Evolutionary conservation across 306 rosid genomes (phyloP).

Genomic region (Biancaea sappan): DNA sequence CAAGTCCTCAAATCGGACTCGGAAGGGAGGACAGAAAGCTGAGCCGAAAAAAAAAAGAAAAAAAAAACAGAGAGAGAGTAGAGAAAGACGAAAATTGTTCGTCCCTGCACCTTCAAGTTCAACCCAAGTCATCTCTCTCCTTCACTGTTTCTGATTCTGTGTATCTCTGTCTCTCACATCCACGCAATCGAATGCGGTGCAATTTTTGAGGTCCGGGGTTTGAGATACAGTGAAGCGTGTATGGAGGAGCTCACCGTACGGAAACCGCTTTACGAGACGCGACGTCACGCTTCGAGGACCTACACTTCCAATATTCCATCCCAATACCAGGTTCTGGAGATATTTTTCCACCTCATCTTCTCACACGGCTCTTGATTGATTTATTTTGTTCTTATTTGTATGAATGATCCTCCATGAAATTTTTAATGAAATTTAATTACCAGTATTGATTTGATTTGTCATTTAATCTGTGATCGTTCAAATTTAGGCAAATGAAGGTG

Average conservation of each 20-base stretch:
- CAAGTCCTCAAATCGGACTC: neutral
- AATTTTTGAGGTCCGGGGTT: slow-evolving; percentile 44
- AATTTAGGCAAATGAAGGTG: slow-evolving; percentile 54
- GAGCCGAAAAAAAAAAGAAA: neutral
- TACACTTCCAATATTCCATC: slow-evolving; percentile 61
- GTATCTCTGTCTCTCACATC: neutral
- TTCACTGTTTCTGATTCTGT: neutral
- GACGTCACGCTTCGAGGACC: slow-evolving; percentile 67
- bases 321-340: slow-evolving; percentile 34
- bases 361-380: neutral
- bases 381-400: slow-evolving; percentile 10
- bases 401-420: neutral
- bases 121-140: slow-evolving; percentile 5
- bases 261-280: slow-evolving; percentile 69
- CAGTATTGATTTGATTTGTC: neutral
- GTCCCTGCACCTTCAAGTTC: no score
- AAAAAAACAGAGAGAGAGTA: neutral
- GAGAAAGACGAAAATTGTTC: neutral
- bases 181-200: slow-evolving; percentile 44
- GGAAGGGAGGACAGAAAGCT: neutral
- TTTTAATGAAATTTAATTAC: neutral
- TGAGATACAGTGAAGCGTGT: slow-evolving; percentile 35
- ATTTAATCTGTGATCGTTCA: neutral
- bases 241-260: slow-evolving; percentile 51
- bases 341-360: neutral